Evolutionary conservation across 352 stramenopile genomes (phyloP), one percentile per base, ranked within the genome.

Genomic region (Phytophthora cactorum): DNA sequence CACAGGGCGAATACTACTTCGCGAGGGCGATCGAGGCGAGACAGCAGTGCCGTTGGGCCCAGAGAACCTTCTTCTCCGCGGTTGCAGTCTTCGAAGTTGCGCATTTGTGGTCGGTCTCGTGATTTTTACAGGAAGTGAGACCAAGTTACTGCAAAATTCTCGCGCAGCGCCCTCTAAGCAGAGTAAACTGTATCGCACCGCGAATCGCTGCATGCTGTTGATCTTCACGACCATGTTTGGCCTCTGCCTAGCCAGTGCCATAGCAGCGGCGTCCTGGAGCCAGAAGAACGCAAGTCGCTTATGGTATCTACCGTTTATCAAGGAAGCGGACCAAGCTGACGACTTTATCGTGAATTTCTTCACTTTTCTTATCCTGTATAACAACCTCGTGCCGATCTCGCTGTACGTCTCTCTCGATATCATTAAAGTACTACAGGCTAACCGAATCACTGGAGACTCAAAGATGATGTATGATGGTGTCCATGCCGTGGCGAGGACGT

Each of bases 381-480:
- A 90, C 79, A 97, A 98, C 64, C 92, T 99, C 65, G 90, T 99
- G 11, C 97, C 97, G 5, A 89, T 99, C 31, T 98, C 90, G 69
- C 79, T 99, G 7, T 98, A 99, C 72, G 93, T 99, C 7, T 97
- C 93, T 8, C 81, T 99, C 4, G 91, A 98, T 67, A 89, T 98
- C 10, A 91, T 97, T 50, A 98, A 96, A 54, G 88, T 98, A 39
- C 77, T 91, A 49, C 90, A 98, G 68, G 84, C 91, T 32, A 84
- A 88, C 31, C 90, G 96, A 45, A 84, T 99, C 50, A 89, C 91
- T 10, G 78, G 74, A 9, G 92, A 98, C 58, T 32, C 74, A 0
- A 71, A 97, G 14, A 98, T 99, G 86, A 72, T 78, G 31, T 82
- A 86, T 43, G 90, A 87, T 32, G 84, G 96, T 46, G 90, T 75